phyloP scores from a whole-genome alignment of 208 protist species.

The Paratrypanosoma confusum region DNA sequence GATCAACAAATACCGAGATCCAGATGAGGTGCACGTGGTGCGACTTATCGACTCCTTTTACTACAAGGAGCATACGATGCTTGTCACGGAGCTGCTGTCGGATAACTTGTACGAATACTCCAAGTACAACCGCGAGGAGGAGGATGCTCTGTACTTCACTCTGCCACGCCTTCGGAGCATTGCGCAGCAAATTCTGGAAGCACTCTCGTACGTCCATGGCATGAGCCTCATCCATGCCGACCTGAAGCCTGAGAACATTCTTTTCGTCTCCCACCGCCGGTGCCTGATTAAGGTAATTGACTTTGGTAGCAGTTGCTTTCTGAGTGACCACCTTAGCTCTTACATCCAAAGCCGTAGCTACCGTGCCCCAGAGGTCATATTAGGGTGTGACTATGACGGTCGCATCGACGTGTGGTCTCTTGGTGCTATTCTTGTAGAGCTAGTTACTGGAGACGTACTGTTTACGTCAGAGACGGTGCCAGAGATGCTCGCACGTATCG shows the following conservation, averaged over 20 bases:
- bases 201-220: constrained; percentile 88
- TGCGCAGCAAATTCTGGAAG: constrained; percentile 70
- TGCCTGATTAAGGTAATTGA: constrained; percentile 95
- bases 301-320: constrained; percentile 94
- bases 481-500: constrained; percentile 90
- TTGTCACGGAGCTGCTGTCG: constrained; percentile 93
- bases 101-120: constrained; percentile 96
- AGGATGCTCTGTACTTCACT: constrained; percentile 89
- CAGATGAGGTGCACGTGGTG: constrained; percentile 84
- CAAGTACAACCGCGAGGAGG: constrained; percentile 89
- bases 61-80: constrained; percentile 95
- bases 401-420: constrained; percentile 95
- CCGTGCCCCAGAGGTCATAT: constrained; percentile 88
- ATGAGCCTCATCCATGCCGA: constrained; percentile 94
- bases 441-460: constrained; percentile 90
- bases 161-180: constrained; percentile 84
- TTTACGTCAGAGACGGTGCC: constrained; percentile 91
- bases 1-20: constrained; percentile 85
- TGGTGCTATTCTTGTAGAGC: constrained; percentile 89
- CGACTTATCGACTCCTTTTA: constrained; percentile 93
- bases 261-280: constrained; percentile 88
- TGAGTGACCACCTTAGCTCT: constrained; percentile 90
- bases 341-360: constrained; percentile 93
- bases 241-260: constrained; percentile 95
- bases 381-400: constrained; percentile 90